Conservation (phyloP, 169 alveolate species). For the Plasmodium coatneyi region DNA sequence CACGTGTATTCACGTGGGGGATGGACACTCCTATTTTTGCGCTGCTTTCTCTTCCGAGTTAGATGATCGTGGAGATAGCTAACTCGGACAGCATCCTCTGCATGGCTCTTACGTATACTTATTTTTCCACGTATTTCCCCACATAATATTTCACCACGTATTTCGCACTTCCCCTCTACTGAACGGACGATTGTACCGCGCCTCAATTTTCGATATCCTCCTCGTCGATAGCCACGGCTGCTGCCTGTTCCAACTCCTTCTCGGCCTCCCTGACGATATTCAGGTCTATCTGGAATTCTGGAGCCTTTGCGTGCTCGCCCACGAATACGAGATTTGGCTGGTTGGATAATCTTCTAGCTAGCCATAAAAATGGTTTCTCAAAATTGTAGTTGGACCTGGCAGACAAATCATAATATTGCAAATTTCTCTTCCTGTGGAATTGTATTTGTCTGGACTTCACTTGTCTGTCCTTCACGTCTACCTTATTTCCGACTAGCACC, state of each 20-base stretch:
- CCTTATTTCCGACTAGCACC: conserved; percentile 99
- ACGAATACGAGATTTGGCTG: conserved; percentile 90
- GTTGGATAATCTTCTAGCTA: conserved; percentile 95
- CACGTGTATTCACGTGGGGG: background rate
- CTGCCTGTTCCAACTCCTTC: conserved; percentile 92
- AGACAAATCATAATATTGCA: conserved; percentile 98
- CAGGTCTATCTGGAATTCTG: conserved; percentile 92
- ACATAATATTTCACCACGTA: background rate
- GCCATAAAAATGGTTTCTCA: conserved; percentile 99
- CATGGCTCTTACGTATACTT: background rate
- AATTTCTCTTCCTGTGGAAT: conserved; percentile 98
- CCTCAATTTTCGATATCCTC: conserved; percentile 81
- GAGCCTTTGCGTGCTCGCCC: conserved; percentile 94
- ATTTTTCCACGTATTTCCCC: background rate
- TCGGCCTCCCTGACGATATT: conserved; percentile 90
- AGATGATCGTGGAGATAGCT: background rate
- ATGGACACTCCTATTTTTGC: background rate
- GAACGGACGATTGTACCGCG: background rate
- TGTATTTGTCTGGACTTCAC: conserved; percentile 99
- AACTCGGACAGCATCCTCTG: background rate
- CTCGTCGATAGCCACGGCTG: conserved; percentile 93
- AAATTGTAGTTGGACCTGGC: conserved; percentile 98
- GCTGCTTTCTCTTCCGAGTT: background rate
- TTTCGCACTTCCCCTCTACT: background rate
- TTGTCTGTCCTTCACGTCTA: conserved; percentile 98